These are phyloP conservation scores for Leishmania turanica DNA, from an alignment of 208 protist species.

Conservation along the genomic window DNA sequence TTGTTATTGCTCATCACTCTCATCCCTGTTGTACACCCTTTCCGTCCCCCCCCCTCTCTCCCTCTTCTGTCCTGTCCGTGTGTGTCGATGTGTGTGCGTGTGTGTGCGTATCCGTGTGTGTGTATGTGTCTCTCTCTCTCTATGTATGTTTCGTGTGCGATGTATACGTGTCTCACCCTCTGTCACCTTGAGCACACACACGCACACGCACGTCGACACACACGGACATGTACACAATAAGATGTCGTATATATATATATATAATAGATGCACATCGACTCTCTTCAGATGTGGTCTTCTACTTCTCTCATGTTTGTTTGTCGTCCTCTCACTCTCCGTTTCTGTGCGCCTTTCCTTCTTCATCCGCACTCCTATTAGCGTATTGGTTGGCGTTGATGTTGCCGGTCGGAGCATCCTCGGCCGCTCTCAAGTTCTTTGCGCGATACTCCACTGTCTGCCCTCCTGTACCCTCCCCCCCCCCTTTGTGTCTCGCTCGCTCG, in stretches of 20 bases:
- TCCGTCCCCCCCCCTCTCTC: neutral
- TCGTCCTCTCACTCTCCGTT: neutral
- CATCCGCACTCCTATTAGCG: neutral
- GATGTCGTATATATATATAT: too few relatives aligned
- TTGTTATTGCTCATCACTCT: neutral
- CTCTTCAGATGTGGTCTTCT: neutral
- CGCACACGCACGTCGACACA: neutral
- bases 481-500: neutral
- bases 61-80: neutral
- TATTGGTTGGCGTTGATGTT: neutral
- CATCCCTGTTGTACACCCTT: neutral
- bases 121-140: too few relatives aligned
- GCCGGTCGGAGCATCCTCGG: neutral
- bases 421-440: neutral
- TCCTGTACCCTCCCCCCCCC: neutral
- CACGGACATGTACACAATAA: neutral
- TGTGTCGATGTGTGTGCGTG: neutral
- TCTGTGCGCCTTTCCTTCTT: neutral
- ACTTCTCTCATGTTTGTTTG: too few relatives aligned
- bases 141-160: too few relatives aligned
- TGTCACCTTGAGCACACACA: neutral
- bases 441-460: neutral
- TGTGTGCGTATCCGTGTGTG: neutral
- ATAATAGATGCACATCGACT: too few relatives aligned
- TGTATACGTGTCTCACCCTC: neutral